Evolutionary conservation across 1,139 yeast species (phyloP), one percentile per base, ranked within the genome.

Genomic region (Yamadazyma diospyri): DNA sequence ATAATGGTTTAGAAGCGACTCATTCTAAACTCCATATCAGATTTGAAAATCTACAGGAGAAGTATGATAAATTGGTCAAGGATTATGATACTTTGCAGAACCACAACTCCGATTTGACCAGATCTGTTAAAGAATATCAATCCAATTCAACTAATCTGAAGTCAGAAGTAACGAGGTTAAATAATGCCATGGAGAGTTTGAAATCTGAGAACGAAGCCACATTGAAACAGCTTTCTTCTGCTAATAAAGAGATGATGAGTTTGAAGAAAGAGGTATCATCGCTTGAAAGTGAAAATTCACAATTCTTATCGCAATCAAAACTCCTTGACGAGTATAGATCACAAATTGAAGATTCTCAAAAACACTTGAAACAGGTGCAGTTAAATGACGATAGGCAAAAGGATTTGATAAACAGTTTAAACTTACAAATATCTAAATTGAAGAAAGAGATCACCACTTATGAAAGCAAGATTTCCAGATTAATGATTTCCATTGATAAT

Each of bases 401-500:
- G 12, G 35, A 39, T 13, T 39, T 45, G 18, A 39, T 48, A 4
- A 36, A 35, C 10, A 22, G 34, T 11, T 44, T 48, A 28, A 40
- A 37, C 22, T 19, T 32, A 9, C 45, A 46, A 25, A 30, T 48
- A 6, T 28, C 27, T 5, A 30, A 30, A 5, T 30, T 33, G 29
- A 31, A 20, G 22, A 24, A 28, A 14, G 38, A 35, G 5, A 39
- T 37, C 16, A 11, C 36, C 6, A 44, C 46, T 24, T 44, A 43
- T 24, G 40, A 47, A n/a, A 22, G 44, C 2, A 36, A 53, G n/a
- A 30, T 38, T 15, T 16, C 34, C 11, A 30, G 21, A 13, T 14
- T 36, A 16, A 12, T 29, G 2, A 11, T 22, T 6, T 31, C 23
- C 7, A 60, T 64, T 26, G 76, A 69, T 11, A 34, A 46, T 9